Percentiles rank a stretch among this genome's conserved stretches.
phyloP scores from a whole-genome alignment of 2,329 filamentous ascomycete species.

The Beauveria brongniartii region DNA sequence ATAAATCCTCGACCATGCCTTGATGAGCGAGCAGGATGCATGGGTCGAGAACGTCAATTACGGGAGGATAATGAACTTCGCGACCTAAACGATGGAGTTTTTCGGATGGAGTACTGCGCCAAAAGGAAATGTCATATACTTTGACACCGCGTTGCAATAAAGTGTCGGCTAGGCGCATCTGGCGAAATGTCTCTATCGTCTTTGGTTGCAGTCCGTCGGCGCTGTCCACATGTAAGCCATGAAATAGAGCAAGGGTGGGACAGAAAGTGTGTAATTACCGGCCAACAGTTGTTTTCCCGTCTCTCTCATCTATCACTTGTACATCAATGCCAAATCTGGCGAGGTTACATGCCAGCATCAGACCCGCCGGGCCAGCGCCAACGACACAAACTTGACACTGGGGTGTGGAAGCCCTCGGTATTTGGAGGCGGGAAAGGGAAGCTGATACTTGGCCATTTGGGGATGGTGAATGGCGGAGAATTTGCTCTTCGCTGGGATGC shows the following conservation, averaged over 20 bases:
- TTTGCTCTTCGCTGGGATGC: conserved; percentile 14
- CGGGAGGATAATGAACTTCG: conserved; percentile 60
- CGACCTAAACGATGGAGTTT: conserved; percentile 53
- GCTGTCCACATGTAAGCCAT: conserved; percentile 21
- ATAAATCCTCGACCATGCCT: conserved; percentile 65
- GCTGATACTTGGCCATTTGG: conserved; percentile 31
- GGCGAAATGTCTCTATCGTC: conserved; percentile 67
- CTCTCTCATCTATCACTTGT: conserved; percentile 59
- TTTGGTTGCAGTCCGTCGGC: conserved; percentile 72
- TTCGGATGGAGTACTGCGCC: conserved; percentile 46
- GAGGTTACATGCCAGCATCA: conserved; percentile 48
- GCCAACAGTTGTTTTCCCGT: conserved; percentile 60
- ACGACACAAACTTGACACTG: conserved; percentile 44
- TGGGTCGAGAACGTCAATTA: conserved; percentile 48
- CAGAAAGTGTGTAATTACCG: conserved; percentile 24
- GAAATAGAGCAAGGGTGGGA: neutral
- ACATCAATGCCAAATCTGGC: conserved; percentile 59
- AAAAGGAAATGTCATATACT: conserved; percentile 69
- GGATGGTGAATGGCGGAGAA: conserved; percentile 8
- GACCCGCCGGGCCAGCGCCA: conserved; percentile 47
- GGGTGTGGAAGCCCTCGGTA: conserved; percentile 35
- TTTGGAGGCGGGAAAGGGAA: conserved; percentile 40
- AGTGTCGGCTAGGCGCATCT: conserved; percentile 63
- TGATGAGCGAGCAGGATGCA: conserved; percentile 59
- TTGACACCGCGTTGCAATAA: conserved; percentile 59